Base-by-base conservation (phyloP, 2,329 filamentous ascomycete genomes). In the Phyllachora maydis region DNA sequence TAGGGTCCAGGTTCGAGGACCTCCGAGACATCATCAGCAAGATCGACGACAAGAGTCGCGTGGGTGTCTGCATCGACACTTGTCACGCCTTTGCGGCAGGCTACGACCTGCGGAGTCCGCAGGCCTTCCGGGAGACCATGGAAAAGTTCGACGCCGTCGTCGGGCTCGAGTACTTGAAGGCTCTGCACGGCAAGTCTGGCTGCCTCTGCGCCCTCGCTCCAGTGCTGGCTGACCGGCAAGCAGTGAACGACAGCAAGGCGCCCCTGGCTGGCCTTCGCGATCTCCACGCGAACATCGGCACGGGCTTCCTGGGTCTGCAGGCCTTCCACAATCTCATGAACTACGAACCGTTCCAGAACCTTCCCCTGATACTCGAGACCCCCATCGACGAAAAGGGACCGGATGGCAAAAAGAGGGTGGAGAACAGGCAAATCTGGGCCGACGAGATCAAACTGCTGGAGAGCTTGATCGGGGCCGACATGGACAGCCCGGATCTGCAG, bases 291-390 rank as follows among this genome's bases (percentile, higher is more conserved):
- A 95, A 93, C 42, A 95, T 98, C 32, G 88, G 88, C 14, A 90
- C 82, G 0, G 88, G 88, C 1, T 98, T 90, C 41, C 59, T 98
- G 0, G 88, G 88, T 1, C 59, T 98, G 10, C 65, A 77, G 12
- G 77, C 83, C 3, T 98, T 98, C 46, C 79, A 92, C 50, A 79
- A 72, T 40, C 53, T 98, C 29, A 73, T 95, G 57, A 95, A 95
- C 45, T 69, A 81, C 38, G 54, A 60, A 14, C 56, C 66, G 2
- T 75, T 95, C 29, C 64, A 75, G 34, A 67, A 67, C 14, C 49
- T 93, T 37, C 88, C 88, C 4, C 81, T 98, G 67, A 71, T 98
- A 2, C 62, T 98, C 6, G 88, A 98, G 54, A 98, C 88, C n/a
- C 88, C 88, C 5, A 85, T 88, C 31, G 79, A 90, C 30, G 59